These are phyloP conservation scores for button mushroom (Agaricus bisporus) DNA, from an alignment of 768 basidiomycete genomes.

Conservation along the genomic window DNA sequence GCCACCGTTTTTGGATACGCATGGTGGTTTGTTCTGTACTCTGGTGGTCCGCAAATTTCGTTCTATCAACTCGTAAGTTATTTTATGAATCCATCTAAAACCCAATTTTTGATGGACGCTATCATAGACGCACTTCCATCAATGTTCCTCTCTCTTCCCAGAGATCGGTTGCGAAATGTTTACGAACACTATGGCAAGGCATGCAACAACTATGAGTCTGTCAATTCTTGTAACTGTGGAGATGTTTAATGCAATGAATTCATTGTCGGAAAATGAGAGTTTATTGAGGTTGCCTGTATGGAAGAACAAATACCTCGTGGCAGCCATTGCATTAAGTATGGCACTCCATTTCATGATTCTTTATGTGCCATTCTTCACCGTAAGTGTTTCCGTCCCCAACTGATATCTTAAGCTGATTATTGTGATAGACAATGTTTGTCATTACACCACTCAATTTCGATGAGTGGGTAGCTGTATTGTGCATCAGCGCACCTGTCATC, in stretches of 20 bases:
- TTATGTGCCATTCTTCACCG: slow-evolving; percentile 96
- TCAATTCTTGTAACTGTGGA: slow-evolving; percentile 95
- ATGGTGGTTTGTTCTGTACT: slow-evolving; percentile 97
- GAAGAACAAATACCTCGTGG: slow-evolving; percentile 93
- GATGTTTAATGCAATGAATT: slow-evolving; percentile 99
- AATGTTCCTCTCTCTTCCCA: slow-evolving; percentile 78
- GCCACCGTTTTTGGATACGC: slow-evolving; percentile 97
- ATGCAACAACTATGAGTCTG: slow-evolving; percentile 92
- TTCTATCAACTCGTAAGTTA: slow-evolving; percentile 84
- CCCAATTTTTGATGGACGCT: not conserved
- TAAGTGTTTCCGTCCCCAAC: slow-evolving; percentile 30
- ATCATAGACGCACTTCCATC: slow-evolving; percentile 88
- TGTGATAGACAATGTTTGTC: slow-evolving; percentile 67
- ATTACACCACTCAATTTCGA: slow-evolving; percentile 91
- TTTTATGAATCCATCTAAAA: not conserved
- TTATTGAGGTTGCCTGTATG: slow-evolving; percentile 84
- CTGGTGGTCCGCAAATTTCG: slow-evolving; percentile 86
- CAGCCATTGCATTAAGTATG: slow-evolving; percentile 88
- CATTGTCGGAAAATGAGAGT: slow-evolving; percentile 95
- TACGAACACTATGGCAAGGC: slow-evolving; percentile 76
- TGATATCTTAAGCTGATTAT: slow-evolving; percentile 3
- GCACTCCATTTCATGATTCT: slow-evolving; percentile 88
- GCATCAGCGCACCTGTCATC: slow-evolving; percentile 82
- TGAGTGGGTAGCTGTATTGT: slow-evolving; percentile 93
- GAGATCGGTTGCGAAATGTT: slow-evolving; percentile 97